These are phyloP conservation scores for Beauveria sp. DNA, from an alignment of 2,329 filamentous ascomycete species.

Conservation along the genomic window DNA sequence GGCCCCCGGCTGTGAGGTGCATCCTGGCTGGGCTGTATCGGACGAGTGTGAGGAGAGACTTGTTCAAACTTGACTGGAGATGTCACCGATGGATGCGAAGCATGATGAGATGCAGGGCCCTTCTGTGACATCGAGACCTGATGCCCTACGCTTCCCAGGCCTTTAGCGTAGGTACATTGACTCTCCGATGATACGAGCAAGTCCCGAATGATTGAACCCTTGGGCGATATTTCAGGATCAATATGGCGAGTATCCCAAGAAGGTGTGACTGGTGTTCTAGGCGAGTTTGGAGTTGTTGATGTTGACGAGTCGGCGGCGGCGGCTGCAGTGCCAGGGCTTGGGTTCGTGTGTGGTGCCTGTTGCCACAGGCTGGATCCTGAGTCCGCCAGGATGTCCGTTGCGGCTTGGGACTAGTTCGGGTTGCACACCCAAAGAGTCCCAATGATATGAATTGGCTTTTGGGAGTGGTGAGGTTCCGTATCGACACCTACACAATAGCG, in stretches of 20 bases:
- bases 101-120: slow-evolving; percentile 47
- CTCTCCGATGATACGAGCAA: slow-evolving; percentile 21
- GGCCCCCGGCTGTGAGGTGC: slow-evolving; percentile 16
- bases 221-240: slow-evolving; percentile 17
- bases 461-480: not conserved
- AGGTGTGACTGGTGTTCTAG: slow-evolving; percentile 27
- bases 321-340: slow-evolving; percentile 23
- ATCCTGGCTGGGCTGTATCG: slow-evolving; percentile 15
- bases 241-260: slow-evolving; percentile 21
- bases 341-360: slow-evolving; percentile 24
- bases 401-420: slow-evolving; percentile 24
- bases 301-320: slow-evolving; percentile 24
- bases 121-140: slow-evolving; percentile 58
- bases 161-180: slow-evolving; percentile 52
- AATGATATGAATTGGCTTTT: not conserved
- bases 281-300: slow-evolving; percentile 26
- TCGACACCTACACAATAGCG: not conserved
- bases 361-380: slow-evolving; percentile 25
- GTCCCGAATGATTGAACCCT: slow-evolving; percentile 16
- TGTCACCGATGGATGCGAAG: slow-evolving; percentile 41
- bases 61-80: slow-evolving; percentile 32
- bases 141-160: slow-evolving; percentile 46
- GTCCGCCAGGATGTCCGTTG: slow-evolving; percentile 26
- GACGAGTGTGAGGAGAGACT: slow-evolving; percentile 13
- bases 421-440: slow-evolving; percentile 28